Percentiles rank a stretch among this genome's conserved stretches.
These are phyloP conservation scores for Erythrophleum ivorense DNA, from an alignment of 331 rosid genomes.

Conservation along the genomic window DNA sequence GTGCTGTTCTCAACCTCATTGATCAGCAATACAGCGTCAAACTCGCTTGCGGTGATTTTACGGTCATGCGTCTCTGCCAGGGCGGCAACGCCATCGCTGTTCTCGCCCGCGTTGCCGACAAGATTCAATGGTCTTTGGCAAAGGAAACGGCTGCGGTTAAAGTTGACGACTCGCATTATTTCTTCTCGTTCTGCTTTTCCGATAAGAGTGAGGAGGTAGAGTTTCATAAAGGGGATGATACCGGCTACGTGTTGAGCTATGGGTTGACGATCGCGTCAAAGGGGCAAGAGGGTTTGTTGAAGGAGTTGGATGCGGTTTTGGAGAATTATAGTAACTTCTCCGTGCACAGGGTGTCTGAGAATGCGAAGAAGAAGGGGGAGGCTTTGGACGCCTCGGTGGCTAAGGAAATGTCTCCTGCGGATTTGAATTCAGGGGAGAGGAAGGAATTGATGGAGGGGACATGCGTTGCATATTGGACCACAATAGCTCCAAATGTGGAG, in stretches of 20 bases:
- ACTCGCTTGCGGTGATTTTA: conserved; percentile 81
- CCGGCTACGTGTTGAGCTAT: conserved; percentile 57
- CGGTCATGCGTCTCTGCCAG: conserved; percentile 61
- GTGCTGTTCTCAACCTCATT: conserved; percentile 80
- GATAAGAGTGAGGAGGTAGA: conserved; percentile 52
- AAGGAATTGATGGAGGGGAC: conserved; percentile 70
- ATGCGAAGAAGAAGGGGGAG: conserved; percentile 66
- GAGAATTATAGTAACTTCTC: conserved; percentile 62
- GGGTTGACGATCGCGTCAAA: conserved; percentile 89
- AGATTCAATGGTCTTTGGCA: conserved; percentile 87
- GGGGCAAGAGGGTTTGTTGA: conserved; percentile 69
- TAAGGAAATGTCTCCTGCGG: conserved; percentile 67
- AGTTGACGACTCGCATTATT: conserved; percentile 86
- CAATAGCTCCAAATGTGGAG: conserved; percentile 95
- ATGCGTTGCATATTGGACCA: conserved; percentile 94
- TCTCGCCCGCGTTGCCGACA: conserved; percentile 64
- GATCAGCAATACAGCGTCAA: conserved; percentile 79
- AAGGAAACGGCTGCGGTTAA: conserved; percentile 74
- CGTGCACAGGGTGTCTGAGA: conserved; percentile 73
- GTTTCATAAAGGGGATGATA: conserved; percentile 13
- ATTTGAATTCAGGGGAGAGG: conserved; percentile 64
- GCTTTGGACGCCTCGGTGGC: conserved; percentile 68
- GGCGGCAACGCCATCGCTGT: conserved; percentile 61
- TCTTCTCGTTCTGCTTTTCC: conserved; percentile 69
- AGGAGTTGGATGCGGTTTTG: conserved; percentile 64